Evolutionary conservation across 2,329 filamentous ascomycete species (phyloP).

Genomic region (Mollisia scopiformis): DNA sequence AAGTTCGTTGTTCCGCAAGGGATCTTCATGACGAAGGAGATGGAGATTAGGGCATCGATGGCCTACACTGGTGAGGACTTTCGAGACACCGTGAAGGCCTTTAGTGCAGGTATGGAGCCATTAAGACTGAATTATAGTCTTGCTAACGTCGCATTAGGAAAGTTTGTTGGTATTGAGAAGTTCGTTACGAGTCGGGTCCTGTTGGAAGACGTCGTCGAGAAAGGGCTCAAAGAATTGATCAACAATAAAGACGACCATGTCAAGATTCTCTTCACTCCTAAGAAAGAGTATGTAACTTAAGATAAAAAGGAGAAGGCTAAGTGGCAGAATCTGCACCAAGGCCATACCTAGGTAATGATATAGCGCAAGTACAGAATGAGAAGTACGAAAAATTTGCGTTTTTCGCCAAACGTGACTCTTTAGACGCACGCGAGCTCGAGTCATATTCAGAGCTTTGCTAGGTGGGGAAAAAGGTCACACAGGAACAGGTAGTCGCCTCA

Average conservation of each 20-base stretch:
- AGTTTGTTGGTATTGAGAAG: neutral
- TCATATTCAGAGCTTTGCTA: too few species aligned
- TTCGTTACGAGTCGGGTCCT: conserved; percentile 8
- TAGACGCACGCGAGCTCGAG: too few species aligned
- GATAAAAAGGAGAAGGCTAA: too few species aligned
- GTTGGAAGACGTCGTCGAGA: conserved; percentile 9
- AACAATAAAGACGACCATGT: conserved; percentile 11
- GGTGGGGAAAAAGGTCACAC: too few species aligned
- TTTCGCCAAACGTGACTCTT: too few species aligned
- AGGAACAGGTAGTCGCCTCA: too few species aligned
- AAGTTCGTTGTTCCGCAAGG: neutral
- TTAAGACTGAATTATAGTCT: neutral
- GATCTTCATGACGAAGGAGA: conserved; percentile 10
- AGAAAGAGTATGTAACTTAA: neutral
- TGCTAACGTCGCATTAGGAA: neutral
- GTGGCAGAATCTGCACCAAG: too few species aligned
- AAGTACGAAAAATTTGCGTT: too few species aligned
- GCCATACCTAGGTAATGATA: too few species aligned
- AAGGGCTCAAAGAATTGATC: conserved; percentile 11
- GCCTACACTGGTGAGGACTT: conserved; percentile 13
- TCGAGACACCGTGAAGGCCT: conserved; percentile 6
- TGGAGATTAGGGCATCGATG: conserved; percentile 4
- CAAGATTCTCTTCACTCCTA: conserved; percentile 8
- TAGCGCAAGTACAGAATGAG: too few species aligned
- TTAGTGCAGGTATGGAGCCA: neutral